Base-by-base conservation (phyloP, 768 basidiomycete genomes). In the Solioccasus polychromus region DNA sequence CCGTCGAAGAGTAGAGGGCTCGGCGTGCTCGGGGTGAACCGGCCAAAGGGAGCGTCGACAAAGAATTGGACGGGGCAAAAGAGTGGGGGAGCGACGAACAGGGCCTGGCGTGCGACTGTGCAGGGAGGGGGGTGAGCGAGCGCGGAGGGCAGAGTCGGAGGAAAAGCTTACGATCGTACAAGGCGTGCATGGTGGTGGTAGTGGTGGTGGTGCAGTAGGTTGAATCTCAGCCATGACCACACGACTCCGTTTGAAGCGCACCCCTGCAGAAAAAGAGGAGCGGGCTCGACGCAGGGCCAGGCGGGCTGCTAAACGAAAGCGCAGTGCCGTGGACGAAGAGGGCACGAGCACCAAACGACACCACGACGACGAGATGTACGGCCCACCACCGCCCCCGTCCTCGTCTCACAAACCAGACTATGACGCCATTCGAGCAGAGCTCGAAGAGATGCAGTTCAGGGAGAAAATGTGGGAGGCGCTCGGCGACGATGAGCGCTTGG, bases 1-100 rank as follows among this genome's bases (percentile, higher is more conserved):
- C 83, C 86, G 51, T 90, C 77, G 7, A 87, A 53, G 10, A 80
- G 64, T 50, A 83, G 66, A 45, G 74, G 51, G 52, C 72, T 76
- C 23, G 77, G 51, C 48, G 46, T 52, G 32, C 50, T 63, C 0
- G 76, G 78, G 0, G 81, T 64, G 60, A 92, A 92, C 0, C 87
- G 77, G 9, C 92, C 92, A 62, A 91, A 91, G 0, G 88, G 88
- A 0, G 89, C 91, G 59, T 92, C 72, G 40, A 88, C 59, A 40
- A 80, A 29, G 51, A 85, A 72, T 9, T 64, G 52, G 0, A 71
- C 19, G 0, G 77, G 78, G 24, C 57, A 57, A 1, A 63, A 22
- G 9, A 71, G 10, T 2, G 70, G 35, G 3, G 74, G 73, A 1
- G 64, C 25, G 2, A 82, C 44, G 9, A 75, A 67, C 35, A 78